Conservation (phyloP, 2,329 filamentous ascomycete genomes). For the Pestalotiopsis sp. region DNA sequence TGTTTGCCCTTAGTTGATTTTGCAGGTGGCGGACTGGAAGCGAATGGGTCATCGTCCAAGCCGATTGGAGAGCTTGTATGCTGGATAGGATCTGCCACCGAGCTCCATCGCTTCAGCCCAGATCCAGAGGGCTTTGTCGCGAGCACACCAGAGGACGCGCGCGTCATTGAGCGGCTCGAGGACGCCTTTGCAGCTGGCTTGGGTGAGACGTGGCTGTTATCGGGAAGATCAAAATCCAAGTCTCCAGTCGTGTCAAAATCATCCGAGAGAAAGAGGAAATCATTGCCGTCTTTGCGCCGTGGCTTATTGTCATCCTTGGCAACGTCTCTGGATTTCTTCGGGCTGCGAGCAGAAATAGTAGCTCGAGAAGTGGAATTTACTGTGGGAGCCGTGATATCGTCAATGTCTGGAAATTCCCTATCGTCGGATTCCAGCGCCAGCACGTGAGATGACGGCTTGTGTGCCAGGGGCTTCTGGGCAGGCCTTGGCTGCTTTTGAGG, state of each 20-base stretch:
- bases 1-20: slow-evolving; percentile 16
- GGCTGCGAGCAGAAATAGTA: neutral
- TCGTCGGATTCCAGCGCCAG: slow-evolving; percentile 15
- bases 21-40: slow-evolving; percentile 22
- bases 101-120: slow-evolving; percentile 22
- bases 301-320: slow-evolving; percentile 1
- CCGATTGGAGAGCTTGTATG: slow-evolving; percentile 27
- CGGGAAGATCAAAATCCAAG: slow-evolving; percentile 30
- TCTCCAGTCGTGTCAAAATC: slow-evolving; percentile 45
- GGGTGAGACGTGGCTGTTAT: slow-evolving; percentile 21
- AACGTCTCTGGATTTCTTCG: slow-evolving; percentile 16
- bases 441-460: slow-evolving; percentile 9
- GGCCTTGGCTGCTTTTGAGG: slow-evolving; percentile 5
- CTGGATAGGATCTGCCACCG: slow-evolving; percentile 28
- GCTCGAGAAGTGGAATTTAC: neutral
- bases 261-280: slow-evolving; percentile 37
- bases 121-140: slow-evolving; percentile 8
- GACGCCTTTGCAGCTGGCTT: slow-evolving; percentile 7
- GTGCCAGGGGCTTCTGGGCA: neutral
- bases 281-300: slow-evolving; percentile 19
- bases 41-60: slow-evolving; percentile 11
- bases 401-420: slow-evolving; percentile 7
- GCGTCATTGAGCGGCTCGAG: slow-evolving; percentile 13
- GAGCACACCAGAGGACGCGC: slow-evolving; percentile 18
- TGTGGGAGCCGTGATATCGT: neutral